A percentile compares a stretch with the other conserved stretches of the same genome.
phyloP scores from a whole-genome alignment of 306 rosid species.

The Prunus mume region DNA sequence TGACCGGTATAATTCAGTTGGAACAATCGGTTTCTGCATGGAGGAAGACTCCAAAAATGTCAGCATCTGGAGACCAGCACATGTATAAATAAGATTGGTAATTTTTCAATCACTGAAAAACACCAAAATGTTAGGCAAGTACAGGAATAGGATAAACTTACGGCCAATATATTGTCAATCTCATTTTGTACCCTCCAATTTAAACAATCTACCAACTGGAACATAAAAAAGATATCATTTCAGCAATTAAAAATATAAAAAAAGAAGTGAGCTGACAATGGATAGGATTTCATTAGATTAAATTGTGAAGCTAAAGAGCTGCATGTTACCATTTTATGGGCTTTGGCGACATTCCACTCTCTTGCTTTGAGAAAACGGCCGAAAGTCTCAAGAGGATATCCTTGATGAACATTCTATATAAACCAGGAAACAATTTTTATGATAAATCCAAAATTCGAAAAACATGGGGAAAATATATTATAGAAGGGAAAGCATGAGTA shows the following conservation, averaged over 20 bases:
- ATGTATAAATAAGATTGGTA: slow-evolving; percentile 1
- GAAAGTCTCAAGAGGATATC: slow-evolving; percentile 55
- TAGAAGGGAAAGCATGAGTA: background rate
- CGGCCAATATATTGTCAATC: slow-evolving; percentile 79
- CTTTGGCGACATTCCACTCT: slow-evolving; percentile 72
- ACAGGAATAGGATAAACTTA: slow-evolving; percentile 32
- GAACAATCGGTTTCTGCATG: slow-evolving; percentile 82
- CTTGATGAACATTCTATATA: slow-evolving; percentile 88
- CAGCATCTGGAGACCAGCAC: slow-evolving; percentile 22
- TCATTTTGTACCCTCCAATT: slow-evolving; percentile 89
- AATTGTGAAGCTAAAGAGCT: slow-evolving; percentile 11
- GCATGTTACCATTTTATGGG: slow-evolving; percentile 78
- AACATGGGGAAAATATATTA: background rate
- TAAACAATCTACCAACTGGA: slow-evolving; percentile 79
- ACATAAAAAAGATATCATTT: slow-evolving; percentile 19
- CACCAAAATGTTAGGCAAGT: background rate
- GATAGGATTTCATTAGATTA: background rate
- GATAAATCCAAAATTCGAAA: background rate
- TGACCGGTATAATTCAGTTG: slow-evolving; percentile 67
- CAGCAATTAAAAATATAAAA: background rate
- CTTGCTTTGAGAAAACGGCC: slow-evolving; percentile 91
- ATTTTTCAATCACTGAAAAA: background rate
- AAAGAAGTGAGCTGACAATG: slow-evolving; percentile 10
- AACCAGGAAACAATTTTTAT: slow-evolving; percentile 10
- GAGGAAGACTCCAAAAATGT: slow-evolving; percentile 17